Evolutionary conservation across 768 basidiomycete genomes (phyloP).

Genomic region (Tylopilus plumbeoviolaceoides): DNA sequence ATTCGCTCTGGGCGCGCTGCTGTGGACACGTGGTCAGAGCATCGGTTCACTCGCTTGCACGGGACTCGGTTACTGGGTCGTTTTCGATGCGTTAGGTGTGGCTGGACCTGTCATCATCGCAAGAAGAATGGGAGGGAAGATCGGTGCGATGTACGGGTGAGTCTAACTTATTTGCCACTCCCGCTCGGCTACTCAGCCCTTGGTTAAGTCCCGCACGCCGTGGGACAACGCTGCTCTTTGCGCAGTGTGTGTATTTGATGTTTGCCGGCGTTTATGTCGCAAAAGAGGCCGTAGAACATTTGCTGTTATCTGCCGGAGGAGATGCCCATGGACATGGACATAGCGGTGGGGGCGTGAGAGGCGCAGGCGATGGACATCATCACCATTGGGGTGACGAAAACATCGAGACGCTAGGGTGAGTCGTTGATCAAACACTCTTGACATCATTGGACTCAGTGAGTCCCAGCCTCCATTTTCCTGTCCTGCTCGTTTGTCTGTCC

Average conservation of each 20-base stretch:
- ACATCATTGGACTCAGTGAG: neutral
- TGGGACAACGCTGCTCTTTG: conserved; percentile 73
- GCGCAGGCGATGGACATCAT: conserved; percentile 40
- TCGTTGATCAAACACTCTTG: neutral
- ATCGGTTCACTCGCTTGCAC: conserved; percentile 84
- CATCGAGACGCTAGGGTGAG: conserved; percentile 39
- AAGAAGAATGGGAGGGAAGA: conserved; percentile 34
- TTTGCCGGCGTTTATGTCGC: conserved; percentile 95
- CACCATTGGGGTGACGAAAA: conserved; percentile 67
- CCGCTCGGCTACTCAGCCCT: neutral
- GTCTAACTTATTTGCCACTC: conserved; percentile 33
- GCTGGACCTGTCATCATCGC: conserved; percentile 33
- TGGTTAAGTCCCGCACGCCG: conserved; percentile 55
- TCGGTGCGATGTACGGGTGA: conserved; percentile 55
- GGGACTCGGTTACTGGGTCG: conserved; percentile 93
- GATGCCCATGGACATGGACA: conserved; percentile 63
- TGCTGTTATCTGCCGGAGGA: conserved; percentile 77
- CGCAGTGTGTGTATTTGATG: conserved; percentile 90
- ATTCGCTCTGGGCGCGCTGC: conserved; percentile 61
- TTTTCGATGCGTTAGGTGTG: conserved; percentile 90
- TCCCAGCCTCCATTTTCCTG: conserved; percentile 62
- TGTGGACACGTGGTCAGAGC: conserved; percentile 91
- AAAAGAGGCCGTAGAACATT: conserved; percentile 94
- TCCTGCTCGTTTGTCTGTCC: conserved; percentile 50
- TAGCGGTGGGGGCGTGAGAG: conserved; percentile 50